phyloP scores from a whole-genome alignment of 2,329 filamentous ascomycete species.

The Neofusicoccum umdonicola region DNA sequence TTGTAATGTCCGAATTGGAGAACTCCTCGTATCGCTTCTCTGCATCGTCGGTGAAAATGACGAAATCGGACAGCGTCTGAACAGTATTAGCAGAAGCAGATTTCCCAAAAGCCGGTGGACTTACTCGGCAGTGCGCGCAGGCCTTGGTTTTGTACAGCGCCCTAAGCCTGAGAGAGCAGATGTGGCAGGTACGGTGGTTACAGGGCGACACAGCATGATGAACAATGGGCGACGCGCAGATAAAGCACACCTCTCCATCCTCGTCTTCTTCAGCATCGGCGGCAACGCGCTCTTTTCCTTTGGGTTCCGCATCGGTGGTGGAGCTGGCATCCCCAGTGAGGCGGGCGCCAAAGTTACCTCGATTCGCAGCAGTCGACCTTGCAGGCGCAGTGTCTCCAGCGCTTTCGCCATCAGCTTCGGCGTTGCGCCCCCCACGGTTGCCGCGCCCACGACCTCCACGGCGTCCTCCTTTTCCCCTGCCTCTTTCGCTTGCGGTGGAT shows the following conservation, averaged over 20 bases:
- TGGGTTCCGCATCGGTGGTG: not conserved
- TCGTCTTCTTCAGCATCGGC: constrained; percentile 29
- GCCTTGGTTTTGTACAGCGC: constrained; percentile 95
- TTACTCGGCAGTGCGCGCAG: constrained; percentile 90
- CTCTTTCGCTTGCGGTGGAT: not conserved
- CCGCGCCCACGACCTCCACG: constrained; percentile 16
- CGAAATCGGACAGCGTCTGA: constrained; percentile 68
- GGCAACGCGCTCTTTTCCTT: not conserved
- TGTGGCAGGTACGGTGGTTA: constrained; percentile 95
- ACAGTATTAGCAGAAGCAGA: not conserved
- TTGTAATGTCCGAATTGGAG: constrained; percentile 66
- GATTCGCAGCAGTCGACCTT: not conserved
- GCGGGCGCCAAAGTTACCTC: constrained; percentile 7
- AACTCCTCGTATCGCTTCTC: constrained; percentile 87
- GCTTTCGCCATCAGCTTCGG: not conserved
- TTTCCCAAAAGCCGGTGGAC: constrained; percentile 32
- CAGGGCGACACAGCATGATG: constrained; percentile 89
- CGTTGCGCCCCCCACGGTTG: constrained; percentile 9
- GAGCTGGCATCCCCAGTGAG: not conserved
- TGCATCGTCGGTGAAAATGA: constrained; percentile 87
- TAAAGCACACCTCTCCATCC: constrained; percentile 89
- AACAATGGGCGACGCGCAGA: constrained; percentile 86
- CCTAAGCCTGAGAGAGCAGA: constrained; percentile 85
- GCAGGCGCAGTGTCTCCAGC: not conserved
- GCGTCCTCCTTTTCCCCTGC: constrained; percentile 8